Percentiles rank a stretch among this genome's conserved stretches.
These are phyloP conservation scores for Aspergillus texensis DNA, from an alignment of 2,329 filamentous ascomycete species.

Conservation along the genomic window DNA sequence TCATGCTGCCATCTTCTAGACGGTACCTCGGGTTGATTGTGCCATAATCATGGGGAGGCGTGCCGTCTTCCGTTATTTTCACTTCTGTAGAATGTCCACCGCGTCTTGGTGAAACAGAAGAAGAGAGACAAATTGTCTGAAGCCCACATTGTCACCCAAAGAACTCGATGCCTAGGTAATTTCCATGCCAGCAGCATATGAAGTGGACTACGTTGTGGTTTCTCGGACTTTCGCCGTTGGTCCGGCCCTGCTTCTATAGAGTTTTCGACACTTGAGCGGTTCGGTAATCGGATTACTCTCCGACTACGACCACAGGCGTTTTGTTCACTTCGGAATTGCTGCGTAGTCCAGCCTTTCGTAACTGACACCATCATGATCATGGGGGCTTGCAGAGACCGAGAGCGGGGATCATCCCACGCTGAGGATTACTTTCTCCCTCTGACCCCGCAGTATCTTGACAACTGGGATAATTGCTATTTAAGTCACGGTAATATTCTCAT, in stretches of 20 bases:
- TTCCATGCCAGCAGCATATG: neutral
- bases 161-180: neutral
- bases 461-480: neutral
- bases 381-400: neutral
- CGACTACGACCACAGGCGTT: conserved; percentile 15
- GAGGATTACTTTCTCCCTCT: conserved; percentile 5
- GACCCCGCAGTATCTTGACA: conserved; percentile 12
- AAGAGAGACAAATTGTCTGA: neutral
- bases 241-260: neutral
- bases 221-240: conserved; percentile 37
- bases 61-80: neutral
- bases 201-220: neutral
- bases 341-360: conserved; percentile 18
- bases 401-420: conserved; percentile 3
- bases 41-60: neutral
- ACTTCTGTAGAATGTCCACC: neutral
- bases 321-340: conserved; percentile 29
- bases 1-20: neutral
- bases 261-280: neutral
- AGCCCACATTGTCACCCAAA: neutral
- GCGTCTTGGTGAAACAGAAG: neutral
- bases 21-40: neutral
- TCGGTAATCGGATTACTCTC: conserved; percentile 34
- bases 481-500: neutral
- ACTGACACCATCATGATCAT: neutral